These are phyloP conservation scores for Calonectria naviculata DNA, from an alignment of 2,329 filamentous ascomycete species.

Conservation along the genomic window DNA sequence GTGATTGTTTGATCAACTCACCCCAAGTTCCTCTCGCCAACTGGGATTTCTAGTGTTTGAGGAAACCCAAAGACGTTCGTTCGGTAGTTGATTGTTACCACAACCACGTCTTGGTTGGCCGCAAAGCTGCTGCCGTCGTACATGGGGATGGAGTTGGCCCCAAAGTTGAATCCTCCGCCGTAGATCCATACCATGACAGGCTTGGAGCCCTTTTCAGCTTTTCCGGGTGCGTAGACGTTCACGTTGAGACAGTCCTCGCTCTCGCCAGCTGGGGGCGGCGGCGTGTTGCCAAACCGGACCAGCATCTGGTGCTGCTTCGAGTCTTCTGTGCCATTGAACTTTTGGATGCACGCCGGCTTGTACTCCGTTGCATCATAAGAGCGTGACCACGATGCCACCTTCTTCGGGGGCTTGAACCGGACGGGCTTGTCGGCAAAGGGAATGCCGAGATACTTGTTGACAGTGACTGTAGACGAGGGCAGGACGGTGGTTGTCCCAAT, in stretches of 20 bases:
- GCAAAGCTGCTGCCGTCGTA: slow-evolving; percentile 56
- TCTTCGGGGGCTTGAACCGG: slow-evolving; percentile 37
- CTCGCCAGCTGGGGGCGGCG: slow-evolving; percentile 35
- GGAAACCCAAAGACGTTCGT: slow-evolving; percentile 56
- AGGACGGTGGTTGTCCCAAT: slow-evolving; percentile 30
- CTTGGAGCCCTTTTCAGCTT: slow-evolving; percentile 41
- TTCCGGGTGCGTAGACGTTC: slow-evolving; percentile 45
- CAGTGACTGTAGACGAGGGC: slow-evolving; percentile 21
- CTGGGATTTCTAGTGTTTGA: slow-evolving; percentile 36
- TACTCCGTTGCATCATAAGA: slow-evolving; percentile 38
- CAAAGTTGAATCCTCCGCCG: slow-evolving; percentile 52
- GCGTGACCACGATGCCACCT: slow-evolving; percentile 27
- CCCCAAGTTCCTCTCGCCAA: slow-evolving; percentile 35
- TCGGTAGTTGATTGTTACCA: slow-evolving; percentile 60
- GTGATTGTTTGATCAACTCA: slow-evolving; percentile 4
- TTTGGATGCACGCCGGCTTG: slow-evolving; percentile 40
- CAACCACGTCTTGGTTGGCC: slow-evolving; percentile 54
- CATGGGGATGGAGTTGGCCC: slow-evolving; percentile 46
- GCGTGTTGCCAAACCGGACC: slow-evolving; percentile 37
- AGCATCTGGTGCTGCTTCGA: slow-evolving; percentile 10
- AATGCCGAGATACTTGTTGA: slow-evolving; percentile 45
- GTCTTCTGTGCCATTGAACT: slow-evolving; percentile 35
- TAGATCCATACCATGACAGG: slow-evolving; percentile 58
- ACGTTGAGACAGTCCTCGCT: slow-evolving; percentile 48
- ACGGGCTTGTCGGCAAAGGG: slow-evolving; percentile 42